Evolutionary conservation across 129 eudicot genomes (phyloP), one percentile per base, ranked within the genome.

Genomic region (Saussurea involucrata): DNA sequence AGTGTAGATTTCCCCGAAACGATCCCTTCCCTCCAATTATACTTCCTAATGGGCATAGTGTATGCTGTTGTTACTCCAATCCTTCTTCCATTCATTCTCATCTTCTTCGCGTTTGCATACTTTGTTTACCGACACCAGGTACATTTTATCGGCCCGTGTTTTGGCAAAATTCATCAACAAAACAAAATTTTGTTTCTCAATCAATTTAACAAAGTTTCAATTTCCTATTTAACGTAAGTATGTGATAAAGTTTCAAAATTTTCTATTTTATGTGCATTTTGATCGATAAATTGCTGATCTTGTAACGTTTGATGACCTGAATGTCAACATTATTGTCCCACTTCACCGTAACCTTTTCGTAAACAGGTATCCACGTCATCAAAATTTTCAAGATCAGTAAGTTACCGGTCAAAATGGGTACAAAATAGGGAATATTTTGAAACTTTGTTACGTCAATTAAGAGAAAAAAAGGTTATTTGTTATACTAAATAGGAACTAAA

Each of bases 81-180:
- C 71, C 97, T 95, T 76, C 92, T 91, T 65, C 99, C 99, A 66
- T 95, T 95, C 71, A 79, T 95, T 46, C 82, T 95, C 60, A 80
- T 92, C 78, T 95, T 95, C 87, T 95, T 95, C 25, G 88, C 86
- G 33, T 92, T 95, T 27, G 99, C 99, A 17, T 95, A 86, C 89
- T 82, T 95, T 17, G 96, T 95, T 27, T 95, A 95, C 44, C 99
- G 99, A 73, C 99, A 95, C 78, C 99, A 95, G 94, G 99, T 95
- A 67, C 60, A 61, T 64, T 53, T 46, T 24, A 24, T 72, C 63
- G 5, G 0, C 61, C 24, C 8, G 20, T 32, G 13, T 66, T 60
- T 21, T 10, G 36, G 9, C 32, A 25, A 24, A 42, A 4, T 49
- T 1, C 20, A 15, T 49, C 49, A 40, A 40, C 8, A 7, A 10